Evolutionary conservation across 768 basidiomycete species (phyloP).

Genomic region (Psilocybe cyanescens): DNA sequence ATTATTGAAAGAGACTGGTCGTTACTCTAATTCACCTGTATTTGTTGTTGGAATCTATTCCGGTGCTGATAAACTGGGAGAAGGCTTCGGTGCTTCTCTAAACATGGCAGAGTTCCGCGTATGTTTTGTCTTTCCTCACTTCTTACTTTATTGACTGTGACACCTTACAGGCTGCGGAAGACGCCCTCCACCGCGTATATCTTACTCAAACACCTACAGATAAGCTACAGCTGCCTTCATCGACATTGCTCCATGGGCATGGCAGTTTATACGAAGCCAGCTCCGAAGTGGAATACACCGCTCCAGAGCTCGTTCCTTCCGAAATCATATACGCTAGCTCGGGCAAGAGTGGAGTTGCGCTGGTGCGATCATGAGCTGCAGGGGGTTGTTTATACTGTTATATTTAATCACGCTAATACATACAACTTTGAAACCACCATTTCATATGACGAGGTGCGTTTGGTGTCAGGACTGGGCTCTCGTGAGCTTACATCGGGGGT

Average conservation of each 20-base stretch:
- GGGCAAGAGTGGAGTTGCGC: constrained; percentile 43
- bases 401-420: constrained; percentile 12
- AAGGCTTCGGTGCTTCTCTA: constrained; percentile 91
- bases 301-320: constrained; percentile 59
- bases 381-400: constrained; percentile 4
- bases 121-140: constrained; percentile 27
- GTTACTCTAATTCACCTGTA: constrained; percentile 86
- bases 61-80: constrained; percentile 83
- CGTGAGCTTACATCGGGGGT: background rate
- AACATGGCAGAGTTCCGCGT: constrained; percentile 96
- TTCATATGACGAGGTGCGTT: background rate
- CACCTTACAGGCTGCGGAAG: constrained; percentile 73
- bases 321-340: constrained; percentile 76
- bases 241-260: constrained; percentile 64
- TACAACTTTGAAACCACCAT: background rate
- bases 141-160: constrained; percentile 6
- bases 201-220: constrained; percentile 78
- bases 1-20: constrained; percentile 91
- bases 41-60: constrained; percentile 97
- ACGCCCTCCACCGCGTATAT: constrained; percentile 81
- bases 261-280: constrained; percentile 58
- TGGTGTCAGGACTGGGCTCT: too few species aligned
- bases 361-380: constrained; percentile 8
- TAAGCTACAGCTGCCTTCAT: constrained; percentile 69
- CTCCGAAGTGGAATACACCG: constrained; percentile 48